A percentile compares a stretch with the other conserved stretches of the same genome.
phyloP scores from a whole-genome alignment of 2,329 filamentous ascomycete species.

The Iodosphaeria phyllophila region DNA sequence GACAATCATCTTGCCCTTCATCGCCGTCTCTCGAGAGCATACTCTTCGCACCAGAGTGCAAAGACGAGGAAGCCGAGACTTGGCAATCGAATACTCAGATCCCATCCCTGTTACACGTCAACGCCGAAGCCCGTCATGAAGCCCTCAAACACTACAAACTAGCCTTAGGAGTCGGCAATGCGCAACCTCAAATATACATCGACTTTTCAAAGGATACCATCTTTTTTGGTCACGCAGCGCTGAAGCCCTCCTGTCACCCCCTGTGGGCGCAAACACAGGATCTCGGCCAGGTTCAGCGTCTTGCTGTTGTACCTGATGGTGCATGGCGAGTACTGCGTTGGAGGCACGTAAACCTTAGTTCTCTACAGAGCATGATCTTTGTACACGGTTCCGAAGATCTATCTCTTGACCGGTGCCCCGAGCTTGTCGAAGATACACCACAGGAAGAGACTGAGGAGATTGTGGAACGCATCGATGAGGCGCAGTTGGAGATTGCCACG shows the following conservation, averaged over 20 bases:
- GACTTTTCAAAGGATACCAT: constrained; percentile 14
- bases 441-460: constrained; percentile 7
- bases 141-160: constrained; percentile 13
- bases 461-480: constrained; percentile 7
- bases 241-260: constrained; percentile 10
- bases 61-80: constrained; percentile 6
- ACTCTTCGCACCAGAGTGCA: too few relatives aligned
- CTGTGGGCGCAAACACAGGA: constrained; percentile 11
- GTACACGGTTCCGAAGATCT: constrained; percentile 11
- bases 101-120: constrained; percentile 14
- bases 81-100: constrained; percentile 14
- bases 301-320: constrained; percentile 14
- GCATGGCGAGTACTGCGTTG: constrained; percentile 13
- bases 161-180: constrained; percentile 9
- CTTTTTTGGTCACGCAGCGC: constrained; percentile 12
- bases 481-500: constrained; percentile 2
- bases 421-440: constrained; percentile 10
- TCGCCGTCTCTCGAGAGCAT: constrained; percentile 12
- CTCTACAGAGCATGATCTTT: constrained; percentile 13
- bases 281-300: constrained; percentile 8
- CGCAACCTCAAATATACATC: constrained; percentile 11
- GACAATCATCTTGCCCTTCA: too few relatives aligned
- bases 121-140: constrained; percentile 13
- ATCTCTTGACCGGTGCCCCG: constrained; percentile 8
- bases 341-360: constrained; percentile 10